phyloP scores from a whole-genome alignment of 2,329 filamentous ascomycete genomes.

The Dryadomyces quercivorus region DNA sequence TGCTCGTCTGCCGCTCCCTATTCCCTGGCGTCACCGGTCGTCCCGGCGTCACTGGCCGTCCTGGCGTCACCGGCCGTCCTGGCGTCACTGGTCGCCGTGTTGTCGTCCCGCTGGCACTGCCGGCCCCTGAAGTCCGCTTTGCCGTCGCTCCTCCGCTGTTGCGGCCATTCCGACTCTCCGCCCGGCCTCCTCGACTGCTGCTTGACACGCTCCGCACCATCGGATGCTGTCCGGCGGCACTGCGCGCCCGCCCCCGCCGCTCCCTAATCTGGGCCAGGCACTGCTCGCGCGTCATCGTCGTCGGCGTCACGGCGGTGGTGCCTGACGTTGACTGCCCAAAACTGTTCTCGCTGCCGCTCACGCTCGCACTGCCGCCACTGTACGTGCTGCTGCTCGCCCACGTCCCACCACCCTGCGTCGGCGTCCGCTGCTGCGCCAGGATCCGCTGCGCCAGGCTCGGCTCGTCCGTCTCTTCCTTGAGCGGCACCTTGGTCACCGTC shows the following conservation, averaged over 20 bases:
- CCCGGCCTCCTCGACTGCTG: not conserved
- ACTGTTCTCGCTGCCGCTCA: constrained; percentile 20
- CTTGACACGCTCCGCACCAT: not conserved
- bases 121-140: not conserved
- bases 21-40: constrained; percentile 6
- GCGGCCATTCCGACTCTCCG: not conserved
- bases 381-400: not conserved
- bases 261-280: constrained; percentile 65
- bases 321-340: constrained; percentile 32
- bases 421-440: constrained; percentile 26
- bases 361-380: not conserved
- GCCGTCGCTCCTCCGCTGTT: too few species aligned
- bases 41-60: constrained; percentile 9
- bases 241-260: constrained; percentile 57
- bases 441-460: constrained; percentile 32
- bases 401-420: constrained; percentile 8
- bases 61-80: constrained; percentile 5
- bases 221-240: constrained; percentile 27
- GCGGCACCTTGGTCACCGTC: constrained; percentile 37
- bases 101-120: not conserved
- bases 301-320: constrained; percentile 51
- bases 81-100: not conserved
- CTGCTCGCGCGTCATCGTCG: constrained; percentile 59
- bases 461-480: constrained; percentile 32
- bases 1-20: too few species aligned